A percentile compares a stretch with the other conserved stretches of the same genome.
Evolutionary conservation across 1,139 yeast species (phyloP).

Genomic region (Candida albicans): DNA sequence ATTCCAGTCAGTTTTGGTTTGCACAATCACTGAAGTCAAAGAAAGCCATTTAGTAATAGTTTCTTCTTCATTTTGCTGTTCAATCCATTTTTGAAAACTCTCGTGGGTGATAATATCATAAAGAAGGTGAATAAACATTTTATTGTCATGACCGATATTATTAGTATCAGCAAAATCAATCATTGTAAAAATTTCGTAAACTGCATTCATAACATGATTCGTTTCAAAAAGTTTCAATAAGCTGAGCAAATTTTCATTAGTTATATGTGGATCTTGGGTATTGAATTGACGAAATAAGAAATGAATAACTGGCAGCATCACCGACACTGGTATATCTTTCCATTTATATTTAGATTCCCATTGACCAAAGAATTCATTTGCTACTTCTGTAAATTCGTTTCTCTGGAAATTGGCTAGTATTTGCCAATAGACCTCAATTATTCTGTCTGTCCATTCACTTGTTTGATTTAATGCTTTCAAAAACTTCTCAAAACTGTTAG

Average conservation of each 20-base stretch:
- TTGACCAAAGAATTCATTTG: conserved; percentile 8
- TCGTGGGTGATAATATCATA: conserved; percentile 24
- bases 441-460: conserved; percentile 8
- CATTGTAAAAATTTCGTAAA: conserved; percentile 6
- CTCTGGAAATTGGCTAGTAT: conserved; percentile 14
- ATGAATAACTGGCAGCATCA: conserved; percentile 12
- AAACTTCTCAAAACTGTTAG: conserved; percentile 7
- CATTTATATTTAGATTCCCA: too few relatives aligned
- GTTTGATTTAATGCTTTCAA: not conserved
- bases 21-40: conserved; percentile 26
- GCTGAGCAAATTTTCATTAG: conserved; percentile 12
- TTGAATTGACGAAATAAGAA: conserved; percentile 15
- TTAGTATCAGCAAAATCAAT: conserved; percentile 12
- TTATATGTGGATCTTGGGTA: conserved; percentile 12
- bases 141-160: conserved; percentile 13
- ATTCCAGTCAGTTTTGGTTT: conserved; percentile 55
- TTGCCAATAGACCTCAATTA: conserved; percentile 14
- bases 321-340: not conserved
- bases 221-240: conserved; percentile 7
- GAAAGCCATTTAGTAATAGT: conserved; percentile 13
- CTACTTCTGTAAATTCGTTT: conserved; percentile 13
- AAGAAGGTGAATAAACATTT: conserved; percentile 16
- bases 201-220: conserved; percentile 4
- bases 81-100: conserved; percentile 23
- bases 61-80: not conserved